phyloP scores from a whole-genome alignment of 2,329 filamentous ascomycete genomes.

The Aspergillus hortae region DNA sequence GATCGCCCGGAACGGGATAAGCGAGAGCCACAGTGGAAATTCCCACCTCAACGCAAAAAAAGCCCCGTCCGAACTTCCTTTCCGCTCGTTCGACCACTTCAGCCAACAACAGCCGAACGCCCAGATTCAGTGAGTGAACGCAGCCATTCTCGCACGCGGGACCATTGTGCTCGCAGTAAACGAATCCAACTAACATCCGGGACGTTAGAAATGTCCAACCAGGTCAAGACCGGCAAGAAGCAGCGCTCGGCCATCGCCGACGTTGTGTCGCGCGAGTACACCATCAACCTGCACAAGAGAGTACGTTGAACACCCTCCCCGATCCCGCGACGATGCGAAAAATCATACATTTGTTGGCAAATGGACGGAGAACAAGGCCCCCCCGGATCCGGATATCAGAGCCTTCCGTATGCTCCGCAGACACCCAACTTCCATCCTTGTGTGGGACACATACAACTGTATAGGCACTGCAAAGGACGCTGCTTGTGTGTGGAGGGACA shows the following conservation, averaged over 20 bases:
- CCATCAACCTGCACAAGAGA: constrained; percentile 99
- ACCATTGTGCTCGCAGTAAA: background rate
- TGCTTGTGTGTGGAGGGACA: background rate
- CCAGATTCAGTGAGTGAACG: constrained; percentile 32
- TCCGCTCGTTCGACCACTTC: constrained; percentile 31
- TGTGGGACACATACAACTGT: constrained; percentile 5
- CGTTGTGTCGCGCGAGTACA: constrained; percentile 99
- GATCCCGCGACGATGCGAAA: constrained; percentile 4
- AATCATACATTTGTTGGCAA: constrained; percentile 7
- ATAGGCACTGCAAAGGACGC: background rate
- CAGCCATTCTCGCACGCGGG: background rate
- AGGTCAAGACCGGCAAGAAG: constrained; percentile 65
- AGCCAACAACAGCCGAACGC: constrained; percentile 37
- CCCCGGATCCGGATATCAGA: background rate
- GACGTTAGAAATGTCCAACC: constrained; percentile 61
- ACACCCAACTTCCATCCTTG: background rate
- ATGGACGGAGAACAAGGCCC: constrained; percentile 33
- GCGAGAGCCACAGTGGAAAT: constrained; percentile 36
- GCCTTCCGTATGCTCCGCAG: background rate
- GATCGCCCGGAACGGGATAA: constrained; percentile 19
- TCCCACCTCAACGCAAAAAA: constrained; percentile 27
- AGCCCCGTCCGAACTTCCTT: constrained; percentile 12
- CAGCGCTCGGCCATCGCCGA: constrained; percentile 93
- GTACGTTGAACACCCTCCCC: constrained; percentile 58
- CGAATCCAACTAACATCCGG: background rate